These are phyloP conservation scores for Neurospora sp. DNA, from an alignment of 495 filamentous ascomycete species.

Conservation along the genomic window DNA sequence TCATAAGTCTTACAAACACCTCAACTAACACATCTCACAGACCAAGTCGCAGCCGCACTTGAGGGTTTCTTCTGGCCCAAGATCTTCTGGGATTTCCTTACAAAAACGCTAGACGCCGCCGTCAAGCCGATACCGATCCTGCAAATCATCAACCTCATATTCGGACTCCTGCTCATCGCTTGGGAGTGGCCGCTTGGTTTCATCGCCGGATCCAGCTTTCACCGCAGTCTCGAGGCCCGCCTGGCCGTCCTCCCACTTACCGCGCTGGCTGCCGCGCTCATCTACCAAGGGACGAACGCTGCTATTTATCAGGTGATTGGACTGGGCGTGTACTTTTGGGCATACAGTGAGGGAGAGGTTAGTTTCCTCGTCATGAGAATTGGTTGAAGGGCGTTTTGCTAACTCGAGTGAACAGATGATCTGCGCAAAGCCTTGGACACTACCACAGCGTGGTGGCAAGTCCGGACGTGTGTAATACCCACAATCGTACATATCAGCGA, in stretches of 20 bases:
- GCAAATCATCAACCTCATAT: slow-evolving; percentile 89
- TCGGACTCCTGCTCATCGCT: slow-evolving; percentile 67
- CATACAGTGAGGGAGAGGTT: slow-evolving; percentile 88
- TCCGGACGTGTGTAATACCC: slow-evolving; percentile 24
- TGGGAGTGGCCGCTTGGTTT: slow-evolving; percentile 85
- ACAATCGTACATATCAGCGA: neutral
- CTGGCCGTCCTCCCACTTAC: slow-evolving; percentile 75
- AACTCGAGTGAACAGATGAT: slow-evolving; percentile 29
- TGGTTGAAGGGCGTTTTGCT: neutral
- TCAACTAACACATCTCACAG: slow-evolving; percentile 25
- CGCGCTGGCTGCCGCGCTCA: slow-evolving; percentile 59
- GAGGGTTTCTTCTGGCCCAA: slow-evolving; percentile 98
- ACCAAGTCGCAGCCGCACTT: slow-evolving; percentile 77
- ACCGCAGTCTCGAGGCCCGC: slow-evolving; percentile 79
- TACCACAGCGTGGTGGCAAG: slow-evolving; percentile 33
- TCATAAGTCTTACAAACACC: neutral
- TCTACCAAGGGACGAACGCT: slow-evolving; percentile 89
- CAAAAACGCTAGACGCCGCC: slow-evolving; percentile 76
- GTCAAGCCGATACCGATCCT: slow-evolving; percentile 83
- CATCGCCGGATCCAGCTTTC: slow-evolving; percentile 56
- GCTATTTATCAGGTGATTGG: slow-evolving; percentile 89
- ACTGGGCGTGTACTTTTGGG: slow-evolving; percentile 88
- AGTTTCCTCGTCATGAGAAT: neutral
- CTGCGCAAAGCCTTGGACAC: slow-evolving; percentile 42
- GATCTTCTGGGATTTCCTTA: slow-evolving; percentile 95